Conservation (phyloP, 169 alveolate species). For the Plasmodium vivax region DNA sequence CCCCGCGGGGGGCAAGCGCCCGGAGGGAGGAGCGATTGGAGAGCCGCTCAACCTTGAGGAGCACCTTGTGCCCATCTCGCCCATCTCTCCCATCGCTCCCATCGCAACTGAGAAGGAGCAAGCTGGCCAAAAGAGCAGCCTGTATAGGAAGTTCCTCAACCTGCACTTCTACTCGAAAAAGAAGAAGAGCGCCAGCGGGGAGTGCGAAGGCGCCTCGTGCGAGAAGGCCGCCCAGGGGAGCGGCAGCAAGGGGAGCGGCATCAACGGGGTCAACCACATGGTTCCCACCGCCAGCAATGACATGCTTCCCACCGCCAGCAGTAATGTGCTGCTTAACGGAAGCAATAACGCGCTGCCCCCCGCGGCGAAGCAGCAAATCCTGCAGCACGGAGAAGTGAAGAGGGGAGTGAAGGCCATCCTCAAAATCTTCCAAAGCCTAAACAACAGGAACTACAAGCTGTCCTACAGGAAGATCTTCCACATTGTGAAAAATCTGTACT, state of each 20-base stretch:
- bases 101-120: neutral
- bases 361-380: constrained; percentile 3
- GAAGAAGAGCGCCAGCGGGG: neutral
- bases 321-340: neutral
- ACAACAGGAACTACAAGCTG: constrained; percentile 17
- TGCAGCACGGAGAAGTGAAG: constrained; percentile 5
- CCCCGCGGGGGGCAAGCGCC: neutral
- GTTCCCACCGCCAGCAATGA: no score
- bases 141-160: constrained; percentile 27
- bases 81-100: no score
- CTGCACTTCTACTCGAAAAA: constrained; percentile 18
- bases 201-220: neutral
- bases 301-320: no score
- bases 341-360: neutral
- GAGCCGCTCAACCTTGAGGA: neutral
- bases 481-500: constrained; percentile 33
- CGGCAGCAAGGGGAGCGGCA: neutral
- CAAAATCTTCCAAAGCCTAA: constrained; percentile 17
- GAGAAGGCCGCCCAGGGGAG: neutral
- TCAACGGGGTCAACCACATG: neutral
- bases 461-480: constrained; percentile 17
- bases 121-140: constrained; percentile 6
- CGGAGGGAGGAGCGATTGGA: neutral
- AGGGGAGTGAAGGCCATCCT: neutral
- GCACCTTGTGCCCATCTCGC: neutral